Percentiles rank a stretch among this genome's conserved stretches.
Evolutionary conservation across 148 eudicot species (phyloP).

Genomic region (Silene uniflora): DNA sequence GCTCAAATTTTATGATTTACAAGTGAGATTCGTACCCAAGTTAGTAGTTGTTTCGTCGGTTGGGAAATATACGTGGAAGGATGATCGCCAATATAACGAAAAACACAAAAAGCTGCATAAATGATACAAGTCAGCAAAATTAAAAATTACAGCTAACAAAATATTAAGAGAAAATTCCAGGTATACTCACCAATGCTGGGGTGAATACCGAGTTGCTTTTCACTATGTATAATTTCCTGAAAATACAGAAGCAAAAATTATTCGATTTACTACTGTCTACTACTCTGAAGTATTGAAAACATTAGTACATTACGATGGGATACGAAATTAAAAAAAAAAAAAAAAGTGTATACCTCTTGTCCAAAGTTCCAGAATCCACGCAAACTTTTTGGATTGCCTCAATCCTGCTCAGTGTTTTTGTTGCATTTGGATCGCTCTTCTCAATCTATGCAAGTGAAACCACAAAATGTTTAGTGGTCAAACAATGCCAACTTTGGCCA

Average conservation of each 20-base stretch:
- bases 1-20: neutral
- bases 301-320: neutral
- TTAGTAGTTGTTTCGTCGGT: slow-evolving; percentile 21
- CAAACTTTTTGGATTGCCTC: slow-evolving; percentile 67
- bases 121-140: neutral
- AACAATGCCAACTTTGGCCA: neutral
- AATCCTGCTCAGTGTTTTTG: slow-evolving; percentile 54
- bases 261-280: neutral
- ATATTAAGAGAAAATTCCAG: neutral
- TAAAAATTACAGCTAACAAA: neutral
- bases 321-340: no score
- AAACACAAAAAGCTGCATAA: slow-evolving; percentile 53
- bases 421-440: slow-evolving; percentile 68
- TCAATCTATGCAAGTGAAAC: slow-evolving; percentile 41
- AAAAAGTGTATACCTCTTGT: no score
- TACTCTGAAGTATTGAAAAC: no score
- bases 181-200: slow-evolving; percentile 43
- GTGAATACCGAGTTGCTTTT: slow-evolving; percentile 36
- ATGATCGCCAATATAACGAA: slow-evolving; percentile 52
- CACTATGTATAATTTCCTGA: slow-evolving; percentile 58
- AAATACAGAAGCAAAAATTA: neutral
- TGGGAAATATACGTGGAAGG: slow-evolving; percentile 41
- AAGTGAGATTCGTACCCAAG: neutral
- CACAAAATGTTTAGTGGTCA: neutral
- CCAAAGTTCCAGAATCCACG: slow-evolving; percentile 64